Conservation (phyloP, 2,329 filamentous ascomycete species). For the Hypoxylon sp. region DNA sequence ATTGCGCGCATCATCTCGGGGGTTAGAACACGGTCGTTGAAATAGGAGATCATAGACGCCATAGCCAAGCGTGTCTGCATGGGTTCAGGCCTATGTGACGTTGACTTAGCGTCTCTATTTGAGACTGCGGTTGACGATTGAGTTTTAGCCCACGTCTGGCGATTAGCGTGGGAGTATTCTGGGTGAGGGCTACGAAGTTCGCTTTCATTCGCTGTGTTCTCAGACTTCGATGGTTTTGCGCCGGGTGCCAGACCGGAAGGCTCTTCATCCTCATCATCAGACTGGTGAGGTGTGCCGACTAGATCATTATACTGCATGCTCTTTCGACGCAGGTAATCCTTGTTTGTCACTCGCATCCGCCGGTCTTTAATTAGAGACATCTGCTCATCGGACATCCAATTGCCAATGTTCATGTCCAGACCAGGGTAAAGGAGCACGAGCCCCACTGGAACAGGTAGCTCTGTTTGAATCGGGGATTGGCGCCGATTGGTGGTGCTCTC, state of each 20-base stretch:
- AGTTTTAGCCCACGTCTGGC: conserved; percentile 56
- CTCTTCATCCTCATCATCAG: conserved; percentile 77
- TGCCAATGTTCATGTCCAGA: conserved; percentile 96
- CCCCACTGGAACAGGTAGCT: conserved; percentile 82
- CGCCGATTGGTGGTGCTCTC: conserved; percentile 76
- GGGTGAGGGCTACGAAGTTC: conserved; percentile 60
- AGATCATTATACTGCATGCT: conserved; percentile 89
- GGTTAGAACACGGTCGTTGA: conserved; percentile 93
- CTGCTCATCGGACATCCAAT: conserved; percentile 99
- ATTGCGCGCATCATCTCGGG: conserved; percentile 99
- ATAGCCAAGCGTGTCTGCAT: conserved; percentile 91
- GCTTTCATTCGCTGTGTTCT: conserved; percentile 35
- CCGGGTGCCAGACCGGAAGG: conserved; percentile 53
- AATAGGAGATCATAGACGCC: conserved; percentile 98
- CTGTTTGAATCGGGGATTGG: conserved; percentile 68
- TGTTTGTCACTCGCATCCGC: conserved; percentile 82
- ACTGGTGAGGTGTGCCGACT: conserved; percentile 85
- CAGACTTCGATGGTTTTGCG: conserved; percentile 40
- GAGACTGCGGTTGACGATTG: conserved; percentile 41
- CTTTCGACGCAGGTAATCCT: conserved; percentile 84
- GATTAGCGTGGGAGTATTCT: conserved; percentile 66
- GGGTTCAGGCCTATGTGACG: conserved; percentile 69
- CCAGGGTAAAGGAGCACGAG: conserved; percentile 90
- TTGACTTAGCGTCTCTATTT: conserved; percentile 44
- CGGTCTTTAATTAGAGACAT: conserved; percentile 94